Percentiles rank a stretch among this genome's conserved stretches.
Conservation (phyloP, 1,139 yeast genomes). For the Diutina ranongensis region DNA sequence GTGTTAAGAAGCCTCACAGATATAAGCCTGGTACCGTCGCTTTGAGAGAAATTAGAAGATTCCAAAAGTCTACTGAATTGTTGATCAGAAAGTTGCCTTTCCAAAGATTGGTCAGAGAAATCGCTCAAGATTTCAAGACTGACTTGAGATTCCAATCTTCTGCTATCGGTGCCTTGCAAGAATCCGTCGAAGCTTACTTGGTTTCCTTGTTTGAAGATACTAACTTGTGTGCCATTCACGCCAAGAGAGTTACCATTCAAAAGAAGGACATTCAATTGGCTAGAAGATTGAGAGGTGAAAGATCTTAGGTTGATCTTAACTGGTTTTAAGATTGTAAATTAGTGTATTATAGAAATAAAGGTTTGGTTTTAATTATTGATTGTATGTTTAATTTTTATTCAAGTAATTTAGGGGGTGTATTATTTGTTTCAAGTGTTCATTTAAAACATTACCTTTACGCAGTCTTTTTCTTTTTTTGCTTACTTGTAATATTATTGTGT, state of each 20-base stretch:
- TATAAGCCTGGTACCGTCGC: conserved; percentile 99
- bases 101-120: conserved; percentile 98
- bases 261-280: conserved; percentile 99
- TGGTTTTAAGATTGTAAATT: conserved; percentile 4
- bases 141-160: conserved; percentile 98
- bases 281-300: conserved; percentile 98
- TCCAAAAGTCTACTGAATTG: conserved; percentile 95
- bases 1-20: conserved; percentile 99
- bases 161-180: conserved; percentile 98
- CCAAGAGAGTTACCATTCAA: conserved; percentile 98
- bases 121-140: conserved; percentile 96
- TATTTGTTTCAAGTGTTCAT: no score
- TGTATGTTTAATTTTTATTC: no score
- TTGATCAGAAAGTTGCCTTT: conserved; percentile 96
- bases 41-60: conserved; percentile 98
- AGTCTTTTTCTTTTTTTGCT: no score
- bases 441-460: no score
- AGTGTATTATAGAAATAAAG: conserved; percentile 3
- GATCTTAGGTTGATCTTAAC: conserved; percentile 20
- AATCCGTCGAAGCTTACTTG: conserved; percentile 97
- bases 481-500: no score
- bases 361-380: no score
- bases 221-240: conserved; percentile 97
- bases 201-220: conserved; percentile 89
- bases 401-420: no score